A percentile compares a stretch with the other conserved stretches of the same genome.
These are phyloP conservation scores for Eimeria sp. DNA, from an alignment of 169 alveolate species.

Conservation along the genomic window DNA sequence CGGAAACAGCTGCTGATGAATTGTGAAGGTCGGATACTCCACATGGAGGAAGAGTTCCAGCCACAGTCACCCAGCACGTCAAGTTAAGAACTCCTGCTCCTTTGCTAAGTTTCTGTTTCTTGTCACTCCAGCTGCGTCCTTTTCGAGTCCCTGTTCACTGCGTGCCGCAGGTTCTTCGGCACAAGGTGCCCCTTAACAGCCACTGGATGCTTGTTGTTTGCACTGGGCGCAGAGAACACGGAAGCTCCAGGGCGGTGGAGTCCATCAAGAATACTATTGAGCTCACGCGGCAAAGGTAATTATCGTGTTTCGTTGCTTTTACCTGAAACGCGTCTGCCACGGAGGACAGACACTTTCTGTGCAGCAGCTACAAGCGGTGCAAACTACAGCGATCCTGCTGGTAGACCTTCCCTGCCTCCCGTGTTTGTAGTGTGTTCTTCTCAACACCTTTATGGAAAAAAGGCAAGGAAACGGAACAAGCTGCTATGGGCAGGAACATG, in stretches of 20 bases:
- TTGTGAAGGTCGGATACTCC: not conserved
- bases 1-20: not conserved
- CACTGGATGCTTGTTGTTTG: slow-evolving; percentile 58
- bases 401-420: not conserved
- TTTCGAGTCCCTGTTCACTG: slow-evolving; percentile 10
- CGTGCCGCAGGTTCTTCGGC: slow-evolving; percentile 35
- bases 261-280: slow-evolving; percentile 59
- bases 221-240: slow-evolving; percentile 69
- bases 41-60: not conserved
- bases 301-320: not conserved
- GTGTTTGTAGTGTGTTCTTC: not conserved
- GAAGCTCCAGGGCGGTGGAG: slow-evolving; percentile 47
- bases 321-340: not conserved
- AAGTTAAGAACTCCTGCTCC: not conserved
- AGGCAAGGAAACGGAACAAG: not conserved
- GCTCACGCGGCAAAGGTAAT: slow-evolving; percentile 65
- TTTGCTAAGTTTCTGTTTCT: not conserved
- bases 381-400: not conserved
- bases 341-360: not conserved
- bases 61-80: not conserved
- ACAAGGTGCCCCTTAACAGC: slow-evolving; percentile 29
- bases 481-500: not conserved
- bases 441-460: not conserved
- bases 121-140: not conserved
- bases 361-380: not conserved